Base-by-base conservation (phyloP, 2,329 filamentous ascomycete genomes). In the Cercospora sp. region DNA sequence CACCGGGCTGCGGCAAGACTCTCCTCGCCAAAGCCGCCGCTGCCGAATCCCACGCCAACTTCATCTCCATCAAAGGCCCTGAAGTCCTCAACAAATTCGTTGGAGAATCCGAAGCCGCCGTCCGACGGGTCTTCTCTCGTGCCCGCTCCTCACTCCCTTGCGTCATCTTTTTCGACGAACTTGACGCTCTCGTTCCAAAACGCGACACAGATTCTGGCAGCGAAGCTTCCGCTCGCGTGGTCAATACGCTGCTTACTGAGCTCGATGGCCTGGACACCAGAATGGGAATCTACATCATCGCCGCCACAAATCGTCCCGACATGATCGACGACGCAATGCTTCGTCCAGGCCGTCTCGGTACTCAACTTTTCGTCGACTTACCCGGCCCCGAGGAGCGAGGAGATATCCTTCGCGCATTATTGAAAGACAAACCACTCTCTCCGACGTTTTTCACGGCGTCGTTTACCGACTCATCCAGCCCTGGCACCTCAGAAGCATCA, bases 21-120 rank as follows among this genome's bases (percentile, higher is more conserved):
- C 86, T 99, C 1, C 88, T 99, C 1, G 95, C 95, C 18, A 97
- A 98, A 81, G 95, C 95, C 3, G 93, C 97, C 4, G 95, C 95
- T 65, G 97, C 97, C 79, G 93, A 97, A 78, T 94, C 91, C 7
- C 93, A 94, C 78, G 95, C 95, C 59, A 98, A 97, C 80, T 99
- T 99, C 83, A 99, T 99, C 80, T 93, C 93, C 63, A 93, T 99
- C 80, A 97, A 97, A 80, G 95, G 95, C 0, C 95, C 95, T 0
- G 95, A 99, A 78, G 84, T 99, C 9, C 86, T 99, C 57, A 98
- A 98, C 84, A 99, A 98, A 77, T 99, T 94, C 78, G 94, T 99
- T 9, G 95, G 95, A 73, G 95, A 99, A 80, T 96, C 92, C 6
- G 95, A 99, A 81, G 90, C 94, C 10, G 92, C 94, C 0, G 91